Evolutionary conservation across 73 alveolate species (phyloP), one percentile per base, ranked within the genome.

Genomic region (Uronychia setigera): DNA sequence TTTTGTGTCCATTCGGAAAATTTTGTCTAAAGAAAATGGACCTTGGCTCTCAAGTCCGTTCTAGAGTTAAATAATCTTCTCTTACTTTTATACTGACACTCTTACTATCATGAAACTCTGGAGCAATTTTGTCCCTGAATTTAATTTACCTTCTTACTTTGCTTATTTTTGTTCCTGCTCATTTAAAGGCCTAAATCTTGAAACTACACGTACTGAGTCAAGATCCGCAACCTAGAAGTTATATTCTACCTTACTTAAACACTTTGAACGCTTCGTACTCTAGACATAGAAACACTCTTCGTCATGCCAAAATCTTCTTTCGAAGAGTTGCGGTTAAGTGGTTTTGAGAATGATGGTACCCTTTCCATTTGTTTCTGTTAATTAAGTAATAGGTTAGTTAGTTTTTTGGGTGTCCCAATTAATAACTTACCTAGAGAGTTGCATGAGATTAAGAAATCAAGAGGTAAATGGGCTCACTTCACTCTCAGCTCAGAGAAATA

Each of bases 1-100:
- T n/a, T 89, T 85, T 67, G 98, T 80, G 74, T 88, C 92, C 80
- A 96, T 92, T 76, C 94, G 88, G 81, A 98, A 98, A 0, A 98
- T 94, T 83, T 97, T 84, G 93, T 98, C 99, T 83, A 96, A 97
- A 32, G 95, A 92, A 87, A 97, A 97, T 33, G 87, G 33, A 76
- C 74, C 59, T 5, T 77, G n/a, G 33, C 80, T 75, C 25, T 31
- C 82, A 19, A 32, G 67, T 0, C 84, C 83, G 1, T 82, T 81
- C 32, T 86, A 74, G 35, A 33, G 74, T 85, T 82, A 82, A 31
- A 78, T 60, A 0, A n/a, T n/a, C n/a, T n/a, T n/a, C 92, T 79
- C 59, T 35, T 58, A 60, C n/a, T 29, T 31, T 35, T 58, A 58
- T 29, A 60, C 88, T 11, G 88, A 81, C 75, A 19, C 35, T 81